Evolutionary conservation across 768 basidiomycete species (phyloP), one percentile per base, ranked within the genome.

Genomic region (Xerocomus brunneocitrinus): DNA sequence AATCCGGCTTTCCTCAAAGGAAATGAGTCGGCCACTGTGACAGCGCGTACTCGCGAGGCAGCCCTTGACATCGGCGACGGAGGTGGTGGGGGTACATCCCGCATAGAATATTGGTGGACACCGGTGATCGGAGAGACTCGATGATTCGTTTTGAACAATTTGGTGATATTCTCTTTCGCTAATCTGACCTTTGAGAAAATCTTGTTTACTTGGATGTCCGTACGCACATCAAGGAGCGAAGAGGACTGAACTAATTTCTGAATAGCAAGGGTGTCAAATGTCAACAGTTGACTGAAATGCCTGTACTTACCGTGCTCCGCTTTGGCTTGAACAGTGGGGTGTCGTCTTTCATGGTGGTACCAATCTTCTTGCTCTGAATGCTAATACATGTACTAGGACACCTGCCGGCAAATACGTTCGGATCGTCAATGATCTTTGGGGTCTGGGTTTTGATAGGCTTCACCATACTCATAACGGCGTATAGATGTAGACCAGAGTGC

Each of bases 141-240:
- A 25, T 38, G 38, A 22, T 22, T 30, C 27, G 30, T 31, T 31
- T 51, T 58, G 54, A 52, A 52, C 16, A 49, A 25, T 10, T 49
- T 49, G 13, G 38, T 38, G 22, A 59, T 34, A 16, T 34, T 55
- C 16, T 51, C n/a, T 30, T 49, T 59, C 10, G 43, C 53, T 6
- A 35, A 55, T 36, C 30, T 59, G 22, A 55, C 32, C 39, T 34
- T 55, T 24, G 28, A 51, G 19, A 59, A 27, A 27, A 54, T 40
- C 38, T 36, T 42, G 10, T 47, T 46, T 7, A 19, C n/a, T 38
- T 19, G 39, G 39, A 40, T 22, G 24, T 38, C 36, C 14, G 35
- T 38, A 10, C 40, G 31, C 14, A 39, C 39, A 6, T 54, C 34
- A 25, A 36, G 46, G 34, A 44, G 41, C 16, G 39, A 43, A 38